Evolutionary conservation across 2,329 filamentous ascomycete genomes (phyloP).

Genomic region (Metarhizium rileyi): DNA sequence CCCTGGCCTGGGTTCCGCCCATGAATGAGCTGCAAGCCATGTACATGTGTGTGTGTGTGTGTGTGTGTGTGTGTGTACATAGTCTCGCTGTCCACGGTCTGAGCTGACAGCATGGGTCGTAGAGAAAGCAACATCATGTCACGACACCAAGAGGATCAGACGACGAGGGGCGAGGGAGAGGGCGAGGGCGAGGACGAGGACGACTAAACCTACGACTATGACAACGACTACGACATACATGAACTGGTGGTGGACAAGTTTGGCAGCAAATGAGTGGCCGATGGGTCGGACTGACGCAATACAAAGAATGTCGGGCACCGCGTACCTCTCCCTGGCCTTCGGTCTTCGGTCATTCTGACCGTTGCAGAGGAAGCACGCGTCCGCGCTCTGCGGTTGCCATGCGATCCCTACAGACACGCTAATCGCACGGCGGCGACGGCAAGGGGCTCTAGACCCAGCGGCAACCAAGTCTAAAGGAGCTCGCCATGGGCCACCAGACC

Average conservation of each 20-base stretch:
- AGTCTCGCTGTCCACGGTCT: too few species aligned
- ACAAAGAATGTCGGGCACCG: background rate
- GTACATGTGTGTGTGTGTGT: too few species aligned
- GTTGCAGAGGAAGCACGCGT: slow-evolving; percentile 5
- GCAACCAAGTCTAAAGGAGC: background rate
- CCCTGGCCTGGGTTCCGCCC: too few species aligned
- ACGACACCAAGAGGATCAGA: background rate
- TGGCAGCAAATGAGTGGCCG: background rate
- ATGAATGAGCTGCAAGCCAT: too few species aligned
- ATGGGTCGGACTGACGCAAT: background rate
- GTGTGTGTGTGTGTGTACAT: too few species aligned
- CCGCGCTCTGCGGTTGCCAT: slow-evolving; percentile 7
- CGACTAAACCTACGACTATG: too few species aligned
- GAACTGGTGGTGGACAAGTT: background rate
- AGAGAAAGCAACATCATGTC: too few species aligned
- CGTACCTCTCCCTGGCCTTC: too few species aligned
- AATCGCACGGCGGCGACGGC: slow-evolving; percentile 5
- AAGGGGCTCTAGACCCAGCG: slow-evolving; percentile 7
- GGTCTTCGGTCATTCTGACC: background rate
- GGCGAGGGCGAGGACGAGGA: too few species aligned
- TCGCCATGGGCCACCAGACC: background rate
- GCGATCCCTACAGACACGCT: slow-evolving; percentile 12
- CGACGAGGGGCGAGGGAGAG: too few species aligned
- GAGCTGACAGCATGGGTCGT: too few species aligned
- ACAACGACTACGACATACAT: background rate